phyloP scores from a whole-genome alignment of 257 asterid species.

The Orobanche coerulescens region DNA sequence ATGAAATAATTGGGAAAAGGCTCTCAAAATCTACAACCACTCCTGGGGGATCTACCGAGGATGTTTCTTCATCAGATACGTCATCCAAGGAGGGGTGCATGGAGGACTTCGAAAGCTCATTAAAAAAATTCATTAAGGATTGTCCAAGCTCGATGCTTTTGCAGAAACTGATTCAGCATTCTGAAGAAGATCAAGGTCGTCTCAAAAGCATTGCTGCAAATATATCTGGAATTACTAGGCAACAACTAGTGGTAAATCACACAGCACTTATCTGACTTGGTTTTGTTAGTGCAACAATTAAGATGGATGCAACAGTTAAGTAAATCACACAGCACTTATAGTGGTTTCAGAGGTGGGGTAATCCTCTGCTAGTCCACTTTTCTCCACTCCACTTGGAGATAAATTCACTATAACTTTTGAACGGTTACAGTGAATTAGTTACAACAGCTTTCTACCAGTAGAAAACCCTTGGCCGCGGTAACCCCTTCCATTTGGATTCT shows the following conservation, averaged over 20 bases:
- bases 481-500: too few species aligned
- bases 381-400: too few species aligned
- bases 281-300: too few species aligned
- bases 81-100: constrained; percentile 52
- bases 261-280: too few species aligned
- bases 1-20: constrained; percentile 32
- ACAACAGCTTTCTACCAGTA: too few species aligned
- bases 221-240: constrained; percentile 63
- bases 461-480: too few species aligned
- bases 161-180: constrained; percentile 27
- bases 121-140: constrained; percentile 44
- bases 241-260: constrained; percentile 74
- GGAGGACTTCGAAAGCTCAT: constrained; percentile 52
- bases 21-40: constrained; percentile 37
- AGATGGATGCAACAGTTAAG: too few species aligned
- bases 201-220: constrained; percentile 46
- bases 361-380: too few species aligned
- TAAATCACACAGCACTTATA: too few species aligned
- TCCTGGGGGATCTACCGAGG: constrained; percentile 37
- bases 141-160: constrained; percentile 30
- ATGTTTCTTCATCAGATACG: constrained; percentile 24
- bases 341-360: too few species aligned
- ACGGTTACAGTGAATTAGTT: too few species aligned
- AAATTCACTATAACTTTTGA: too few species aligned
- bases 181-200: constrained; percentile 31